Evolutionary conservation across 129 eudicot species (phyloP).

Genomic region (Centrapalus pauciflorus): DNA sequence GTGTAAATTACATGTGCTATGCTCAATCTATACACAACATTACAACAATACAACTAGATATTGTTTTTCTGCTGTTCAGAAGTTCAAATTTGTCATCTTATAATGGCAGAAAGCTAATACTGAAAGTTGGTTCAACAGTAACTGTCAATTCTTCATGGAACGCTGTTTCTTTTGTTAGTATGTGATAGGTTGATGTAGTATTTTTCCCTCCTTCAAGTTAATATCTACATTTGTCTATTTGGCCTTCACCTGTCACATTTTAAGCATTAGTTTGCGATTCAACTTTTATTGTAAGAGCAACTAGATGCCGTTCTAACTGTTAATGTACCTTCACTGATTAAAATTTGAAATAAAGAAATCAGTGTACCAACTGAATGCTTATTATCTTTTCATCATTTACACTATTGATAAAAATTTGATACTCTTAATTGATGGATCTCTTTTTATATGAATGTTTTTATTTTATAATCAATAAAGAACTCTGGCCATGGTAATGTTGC

Average conservation of each 20-base stretch:
- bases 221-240: background rate
- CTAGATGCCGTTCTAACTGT: background rate
- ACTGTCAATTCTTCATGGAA: background rate
- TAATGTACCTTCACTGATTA: background rate
- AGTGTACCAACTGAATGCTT: background rate
- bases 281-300: background rate
- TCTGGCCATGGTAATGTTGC: background rate
- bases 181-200: background rate
- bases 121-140: background rate
- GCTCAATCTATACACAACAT: no score
- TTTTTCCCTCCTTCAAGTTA: background rate
- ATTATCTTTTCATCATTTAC: slow-evolving; percentile 1
- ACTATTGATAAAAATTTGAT: background rate
- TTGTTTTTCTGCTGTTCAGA: background rate
- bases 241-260: background rate
- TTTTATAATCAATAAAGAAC: background rate
- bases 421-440: background rate
- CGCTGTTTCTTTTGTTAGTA: background rate
- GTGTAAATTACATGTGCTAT: no score
- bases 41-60: no score
- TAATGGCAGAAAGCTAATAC: background rate
- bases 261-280: background rate
- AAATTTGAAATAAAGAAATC: background rate
- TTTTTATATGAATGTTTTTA: background rate
- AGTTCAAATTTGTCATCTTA: background rate